Percentiles rank a stretch among this genome's conserved stretches.
phyloP scores from a whole-genome alignment of 129 eudicot species.

The Kitagawia praeruptora region DNA sequence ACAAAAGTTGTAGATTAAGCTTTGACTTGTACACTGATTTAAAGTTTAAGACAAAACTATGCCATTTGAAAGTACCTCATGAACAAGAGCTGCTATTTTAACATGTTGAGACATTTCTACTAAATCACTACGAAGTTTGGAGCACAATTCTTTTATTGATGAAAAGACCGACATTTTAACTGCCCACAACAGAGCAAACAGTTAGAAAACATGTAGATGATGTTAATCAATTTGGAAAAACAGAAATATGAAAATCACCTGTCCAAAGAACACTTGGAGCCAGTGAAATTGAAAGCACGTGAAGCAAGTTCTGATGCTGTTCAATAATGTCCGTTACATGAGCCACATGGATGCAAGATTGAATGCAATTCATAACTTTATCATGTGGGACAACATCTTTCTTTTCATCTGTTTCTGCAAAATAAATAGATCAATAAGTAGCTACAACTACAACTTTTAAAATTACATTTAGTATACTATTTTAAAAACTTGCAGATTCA shows the following conservation, averaged over 20 bases:
- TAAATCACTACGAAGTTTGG: slow-evolving; percentile 30
- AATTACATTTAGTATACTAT: background rate
- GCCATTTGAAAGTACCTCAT: slow-evolving; percentile 45
- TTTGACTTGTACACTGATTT: background rate
- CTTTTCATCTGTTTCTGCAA: slow-evolving; percentile 42
- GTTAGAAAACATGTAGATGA: slow-evolving; percentile 4
- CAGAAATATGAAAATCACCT: slow-evolving; percentile 30
- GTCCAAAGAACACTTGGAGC: slow-evolving; percentile 69
- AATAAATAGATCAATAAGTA: slow-evolving; percentile 5
- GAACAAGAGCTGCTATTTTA: slow-evolving; percentile 31
- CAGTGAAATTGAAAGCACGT: slow-evolving; percentile 40
- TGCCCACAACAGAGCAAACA: slow-evolving; percentile 27
- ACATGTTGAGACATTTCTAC: slow-evolving; percentile 22
- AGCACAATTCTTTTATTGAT: slow-evolving; percentile 60
- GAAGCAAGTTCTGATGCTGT: slow-evolving; percentile 44
- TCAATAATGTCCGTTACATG: slow-evolving; percentile 51
- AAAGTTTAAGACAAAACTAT: slow-evolving; percentile 7
- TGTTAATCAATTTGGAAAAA: background rate
- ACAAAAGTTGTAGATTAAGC: slow-evolving; percentile 12
- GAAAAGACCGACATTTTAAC: slow-evolving; percentile 75
- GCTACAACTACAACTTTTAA: background rate
- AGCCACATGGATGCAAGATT: slow-evolving; percentile 65
- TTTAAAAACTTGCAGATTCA: background rate
- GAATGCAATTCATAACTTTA: slow-evolving; percentile 60
- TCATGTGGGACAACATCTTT: slow-evolving; percentile 52